Percentiles rank a stretch among this genome's conserved stretches.
Conservation (phyloP, 495 filamentous ascomycete species). For the Articulospora tetracladia region DNA sequence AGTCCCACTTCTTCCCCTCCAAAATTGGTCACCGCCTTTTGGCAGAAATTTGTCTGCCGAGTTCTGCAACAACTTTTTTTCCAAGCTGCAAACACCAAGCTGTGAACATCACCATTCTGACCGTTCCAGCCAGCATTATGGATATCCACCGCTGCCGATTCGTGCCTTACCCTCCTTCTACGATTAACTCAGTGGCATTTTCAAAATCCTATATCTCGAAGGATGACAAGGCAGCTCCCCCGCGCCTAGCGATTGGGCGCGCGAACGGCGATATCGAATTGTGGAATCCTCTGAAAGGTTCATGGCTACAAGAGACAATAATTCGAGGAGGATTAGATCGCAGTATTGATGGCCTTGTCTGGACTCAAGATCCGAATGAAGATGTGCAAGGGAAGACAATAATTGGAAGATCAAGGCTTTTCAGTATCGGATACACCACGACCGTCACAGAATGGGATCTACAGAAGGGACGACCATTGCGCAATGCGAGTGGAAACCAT, state of each 20-base stretch:
- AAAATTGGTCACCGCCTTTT: background rate
- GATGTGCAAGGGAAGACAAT: conserved; percentile 56
- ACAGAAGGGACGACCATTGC: conserved; percentile 65
- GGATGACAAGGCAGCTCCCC: conserved; percentile 39
- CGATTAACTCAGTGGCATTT: conserved; percentile 92
- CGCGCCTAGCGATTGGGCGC: conserved; percentile 84
- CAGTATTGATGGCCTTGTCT: conserved; percentile 85
- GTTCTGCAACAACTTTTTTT: background rate
- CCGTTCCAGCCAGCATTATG: conserved; percentile 45
- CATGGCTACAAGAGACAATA: conserved; percentile 86
- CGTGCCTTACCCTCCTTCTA: conserved; percentile 87
- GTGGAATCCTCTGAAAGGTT: conserved; percentile 85
- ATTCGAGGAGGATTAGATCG: conserved; percentile 80
- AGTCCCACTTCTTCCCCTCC: background rate
- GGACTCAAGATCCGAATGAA: conserved; percentile 83
- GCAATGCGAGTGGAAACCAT: conserved; percentile 86
- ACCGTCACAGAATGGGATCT: conserved; percentile 95
- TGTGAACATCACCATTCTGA: background rate
- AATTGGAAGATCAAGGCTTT: conserved; percentile 76
- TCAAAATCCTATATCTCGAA: conserved; percentile 70
- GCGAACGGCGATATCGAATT: conserved; percentile 97
- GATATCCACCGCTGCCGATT: conserved; percentile 97
- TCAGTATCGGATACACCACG: conserved; percentile 93
- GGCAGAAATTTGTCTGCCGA: background rate
- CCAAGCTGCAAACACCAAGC: background rate